phyloP scores from a whole-genome alignment of 352 stramenopile species.

The Pythium volutum region DNA sequence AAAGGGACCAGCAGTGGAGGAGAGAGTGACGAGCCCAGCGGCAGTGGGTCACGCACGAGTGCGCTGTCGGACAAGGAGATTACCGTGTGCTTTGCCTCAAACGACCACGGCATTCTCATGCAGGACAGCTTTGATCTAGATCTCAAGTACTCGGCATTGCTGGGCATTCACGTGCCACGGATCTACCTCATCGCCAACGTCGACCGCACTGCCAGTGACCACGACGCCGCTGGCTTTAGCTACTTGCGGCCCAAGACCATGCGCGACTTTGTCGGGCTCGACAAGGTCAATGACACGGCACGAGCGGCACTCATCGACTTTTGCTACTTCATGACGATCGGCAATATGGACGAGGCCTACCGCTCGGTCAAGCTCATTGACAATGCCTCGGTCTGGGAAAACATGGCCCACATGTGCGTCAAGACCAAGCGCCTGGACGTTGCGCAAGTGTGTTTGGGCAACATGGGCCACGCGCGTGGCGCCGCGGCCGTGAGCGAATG shows the following conservation, averaged over 20 bases:
- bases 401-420: conserved; percentile 96
- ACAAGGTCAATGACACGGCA: conserved; percentile 86
- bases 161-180: conserved; percentile 83
- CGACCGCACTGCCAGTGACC: conserved; percentile 19
- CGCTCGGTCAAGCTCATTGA: conserved; percentile 91
- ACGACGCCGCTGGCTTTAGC: conserved; percentile 27
- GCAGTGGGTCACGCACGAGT: conserved; percentile 20
- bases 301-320: conserved; percentile 92
- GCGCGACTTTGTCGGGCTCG: conserved; percentile 91
- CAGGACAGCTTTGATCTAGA: conserved; percentile 90
- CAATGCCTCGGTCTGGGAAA: conserved; percentile 92
- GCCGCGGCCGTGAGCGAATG: conserved; percentile 85
- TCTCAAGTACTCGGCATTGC: conserved; percentile 69
- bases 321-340: conserved; percentile 93
- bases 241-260: conserved; percentile 85
- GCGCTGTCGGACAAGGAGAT: conserved; percentile 79
- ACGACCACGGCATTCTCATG: conserved; percentile 89
- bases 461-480: conserved; percentile 92
- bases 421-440: conserved; percentile 95
- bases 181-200: conserved; percentile 71
- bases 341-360: conserved; percentile 96
- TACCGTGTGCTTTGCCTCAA: conserved; percentile 90
- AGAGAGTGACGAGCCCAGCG: conserved; percentile 12
- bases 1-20: conserved; percentile 12
- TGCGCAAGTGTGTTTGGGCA: conserved; percentile 91